phyloP scores from a whole-genome alignment of 352 stramenopile species.

The Phytophthora pseudosyringae region DNA sequence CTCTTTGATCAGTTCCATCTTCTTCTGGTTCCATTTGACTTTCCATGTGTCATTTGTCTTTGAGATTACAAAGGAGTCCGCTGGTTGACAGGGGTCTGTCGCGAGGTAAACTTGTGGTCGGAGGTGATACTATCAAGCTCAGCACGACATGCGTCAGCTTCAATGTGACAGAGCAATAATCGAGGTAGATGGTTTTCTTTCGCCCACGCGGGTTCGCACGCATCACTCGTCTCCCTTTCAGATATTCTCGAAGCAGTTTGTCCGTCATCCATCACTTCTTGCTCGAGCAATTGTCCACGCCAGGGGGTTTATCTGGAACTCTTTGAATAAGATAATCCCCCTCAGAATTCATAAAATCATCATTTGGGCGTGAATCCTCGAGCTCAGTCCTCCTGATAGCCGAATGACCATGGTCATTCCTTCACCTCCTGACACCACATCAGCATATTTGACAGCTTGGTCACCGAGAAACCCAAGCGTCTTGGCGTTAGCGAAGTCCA shows the following conservation, averaged over 20 bases:
- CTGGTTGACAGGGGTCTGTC: background rate
- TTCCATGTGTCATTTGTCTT: background rate
- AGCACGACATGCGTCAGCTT: background rate
- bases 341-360: background rate
- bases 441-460: background rate
- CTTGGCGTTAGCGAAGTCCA: too few species aligned
- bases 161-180: constrained; percentile 5
- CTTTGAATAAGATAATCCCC: background rate
- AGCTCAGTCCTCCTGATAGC: background rate
- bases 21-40: background rate
- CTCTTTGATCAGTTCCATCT: too few species aligned
- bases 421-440: background rate
- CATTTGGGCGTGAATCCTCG: background rate
- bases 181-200: constrained; percentile 6
- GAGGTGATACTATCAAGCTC: background rate
- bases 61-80: constrained; percentile 10
- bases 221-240: background rate
- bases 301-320: background rate
- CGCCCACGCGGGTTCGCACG: background rate
- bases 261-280: too few species aligned
- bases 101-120: background rate
- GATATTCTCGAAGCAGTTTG: too few species aligned
- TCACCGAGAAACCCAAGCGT: background rate
- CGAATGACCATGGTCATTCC: background rate
- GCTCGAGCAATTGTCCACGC: too few species aligned